Conservation (phyloP, 371 early-diverging fungal genomes). For the Capillidium heterosporum region DNA sequence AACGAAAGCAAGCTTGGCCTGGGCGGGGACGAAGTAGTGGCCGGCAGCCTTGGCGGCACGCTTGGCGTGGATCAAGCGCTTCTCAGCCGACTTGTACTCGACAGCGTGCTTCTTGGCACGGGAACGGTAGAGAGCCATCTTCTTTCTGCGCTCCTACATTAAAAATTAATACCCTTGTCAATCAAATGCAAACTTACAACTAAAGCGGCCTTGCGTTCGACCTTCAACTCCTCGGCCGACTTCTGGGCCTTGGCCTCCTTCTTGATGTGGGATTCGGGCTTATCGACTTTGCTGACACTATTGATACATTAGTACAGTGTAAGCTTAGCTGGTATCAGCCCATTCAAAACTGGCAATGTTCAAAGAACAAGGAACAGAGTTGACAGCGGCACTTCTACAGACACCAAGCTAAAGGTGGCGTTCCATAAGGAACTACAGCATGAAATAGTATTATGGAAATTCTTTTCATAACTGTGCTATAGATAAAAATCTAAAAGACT, state of each 20-base stretch:
- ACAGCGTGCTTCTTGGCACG: conserved; percentile 91
- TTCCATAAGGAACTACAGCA: neutral
- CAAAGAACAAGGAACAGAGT: neutral
- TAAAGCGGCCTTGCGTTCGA: conserved; percentile 27
- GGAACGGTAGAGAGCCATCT: conserved; percentile 54
- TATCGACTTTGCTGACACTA: conserved; percentile 47
- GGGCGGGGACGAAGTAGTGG: conserved; percentile 89
- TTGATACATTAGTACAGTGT: conserved; percentile 14
- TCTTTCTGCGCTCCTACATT: neutral
- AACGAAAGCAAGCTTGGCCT: conserved; percentile 96
- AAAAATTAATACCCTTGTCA: neutral
- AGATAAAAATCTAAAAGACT: no score
- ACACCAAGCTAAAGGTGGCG: neutral
- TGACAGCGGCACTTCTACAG: conserved; percentile 6
- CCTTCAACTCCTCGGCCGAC: conserved; percentile 21
- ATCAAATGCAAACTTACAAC: conserved; percentile 35
- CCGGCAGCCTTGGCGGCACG: conserved; percentile 84
- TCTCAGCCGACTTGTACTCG: conserved; percentile 84
- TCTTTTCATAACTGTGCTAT: no score
- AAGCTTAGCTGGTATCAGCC: conserved; percentile 1
- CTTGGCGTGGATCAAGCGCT: conserved; percentile 69
- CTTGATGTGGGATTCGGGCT: conserved; percentile 94
- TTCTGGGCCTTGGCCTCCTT: conserved; percentile 84
- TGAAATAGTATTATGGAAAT: no score
- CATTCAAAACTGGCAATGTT: conserved; percentile 4